These are phyloP conservation scores for Dipteronia dyeriana DNA, from an alignment of 345 rosid species.

Conservation along the genomic window DNA sequence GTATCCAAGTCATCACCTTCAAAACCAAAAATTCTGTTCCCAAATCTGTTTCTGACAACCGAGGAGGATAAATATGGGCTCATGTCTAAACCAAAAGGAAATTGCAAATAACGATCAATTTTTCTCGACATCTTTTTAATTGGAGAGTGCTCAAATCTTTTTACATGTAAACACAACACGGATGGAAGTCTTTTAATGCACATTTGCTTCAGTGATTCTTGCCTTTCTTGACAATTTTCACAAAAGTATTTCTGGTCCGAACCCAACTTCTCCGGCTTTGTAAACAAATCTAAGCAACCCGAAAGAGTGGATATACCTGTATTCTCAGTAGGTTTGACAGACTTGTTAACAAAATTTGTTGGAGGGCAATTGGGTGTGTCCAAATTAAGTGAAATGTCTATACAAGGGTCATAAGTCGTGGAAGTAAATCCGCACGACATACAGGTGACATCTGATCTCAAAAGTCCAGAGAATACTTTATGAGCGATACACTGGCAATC, in stretches of 20 bases:
- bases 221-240: constrained; percentile 75
- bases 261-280: constrained; percentile 79
- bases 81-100: constrained; percentile 83
- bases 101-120: constrained; percentile 77
- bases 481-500: constrained; percentile 90
- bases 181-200: constrained; percentile 84
- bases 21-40: constrained; percentile 62
- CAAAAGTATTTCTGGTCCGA: constrained; percentile 88
- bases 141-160: constrained; percentile 83
- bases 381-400: constrained; percentile 87
- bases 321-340: constrained; percentile 37
- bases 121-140: constrained; percentile 66
- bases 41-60: constrained; percentile 65
- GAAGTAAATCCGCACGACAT: constrained; percentile 87
- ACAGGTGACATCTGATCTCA: constrained; percentile 91
- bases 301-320: constrained; percentile 53
- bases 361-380: constrained; percentile 41
- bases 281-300: constrained; percentile 84
- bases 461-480: constrained; percentile 81
- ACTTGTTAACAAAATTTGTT: constrained; percentile 34
- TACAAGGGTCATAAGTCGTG: constrained; percentile 85
- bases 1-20: constrained; percentile 60
- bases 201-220: constrained; percentile 83
- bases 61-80: constrained; percentile 77
- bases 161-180: constrained; percentile 82